Evolutionary conservation across 2,329 filamentous ascomycete genomes (phyloP), one percentile per base, ranked within the genome.

Genomic region (Pseudodiploospora longispora): DNA sequence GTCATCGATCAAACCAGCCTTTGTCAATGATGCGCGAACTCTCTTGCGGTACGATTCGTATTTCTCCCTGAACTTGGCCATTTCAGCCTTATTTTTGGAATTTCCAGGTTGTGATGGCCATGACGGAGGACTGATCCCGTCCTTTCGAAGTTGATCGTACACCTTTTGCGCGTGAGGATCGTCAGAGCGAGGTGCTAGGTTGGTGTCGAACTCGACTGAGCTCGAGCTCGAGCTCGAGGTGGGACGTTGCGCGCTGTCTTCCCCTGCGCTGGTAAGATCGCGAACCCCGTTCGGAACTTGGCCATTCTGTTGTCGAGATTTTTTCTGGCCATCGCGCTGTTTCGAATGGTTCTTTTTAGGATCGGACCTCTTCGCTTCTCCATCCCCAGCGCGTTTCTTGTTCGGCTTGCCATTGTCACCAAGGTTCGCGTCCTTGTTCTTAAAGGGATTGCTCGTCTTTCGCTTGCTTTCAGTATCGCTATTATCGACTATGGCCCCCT

Each of bases 1-100:
- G 50, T 84, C 78, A 58, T 84, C 81, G 44, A 84, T 78, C 6
- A 82, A 63, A 8, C 74, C 75, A 10, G 72, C 77, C 48, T 71
- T 74, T 44, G 80, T 78, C 36, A 84, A 62, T 4, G 74, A 76
- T 10, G 67, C 66, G 40, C 80, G 75, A 6, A 75, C 78, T 48
- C 70, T 73, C 43, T 68, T 68, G 44, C 80, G 71, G 51, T 82
- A 83, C 8, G 62, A 63, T 50, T 78, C 79, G 56, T 76, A 77
- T 12, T 68, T 62, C 40, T 77, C 72, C 37, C 77, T 70, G 46
- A 81, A 75, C 41, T 62, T 66, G 43, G 79, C 72, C 58, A 82
- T 72, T 9, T 67, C 67, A 7, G 60, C 63, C 49, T 74, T 72
- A 52, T 71, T 72, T 27, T 62, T 60, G 6, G 72, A 70, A 42